Evolutionary conservation across 106 monocot genomes (phyloP), one percentile per base, ranked within the genome.

Genomic region (Dendrobium huoshanense): DNA sequence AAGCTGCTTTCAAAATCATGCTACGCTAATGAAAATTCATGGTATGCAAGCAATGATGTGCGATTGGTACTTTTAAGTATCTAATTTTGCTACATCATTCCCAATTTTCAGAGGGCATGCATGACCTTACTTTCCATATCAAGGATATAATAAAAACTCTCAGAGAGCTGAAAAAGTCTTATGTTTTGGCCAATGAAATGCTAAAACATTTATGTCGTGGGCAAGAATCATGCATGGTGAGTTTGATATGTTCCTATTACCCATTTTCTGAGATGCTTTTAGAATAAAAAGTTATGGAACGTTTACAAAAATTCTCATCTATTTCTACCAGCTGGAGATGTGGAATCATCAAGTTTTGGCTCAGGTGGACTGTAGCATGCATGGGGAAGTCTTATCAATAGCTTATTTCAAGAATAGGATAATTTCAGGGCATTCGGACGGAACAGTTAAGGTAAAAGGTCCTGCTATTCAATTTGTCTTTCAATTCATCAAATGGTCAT

Each of bases 141-240:
- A 90, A 90, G 81, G 85, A 90, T 68, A 81, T 90, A 67, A 49
- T 87, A 75, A 90, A 73, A 77, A 80, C 79, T 40, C 67, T 90
- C 68, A 87, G 90, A 82, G 90, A 90, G 58, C 85, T 90, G 70
- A 90, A 84, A 79, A 90, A 90, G 73, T 85, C 81, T 20, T 87
- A 85, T 31, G 59, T 37, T 67, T 78, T 90, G 67, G 87, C 90
- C 41, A 83, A 83, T 70, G 90, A 90, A 48, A 83, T 90, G 85
- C 77, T 90, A 17, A 90, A 85, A 77, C 81, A 85, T 81, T 72
- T 90, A 8, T 87, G 85, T 29, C 87, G 87, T 77, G 87, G 90
- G 15, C 70, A 87, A 72, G 90, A 90, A 7, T 85, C 90, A n/a
- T 87, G 87, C 51, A 56, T 81, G 73, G 90, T 90, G 81, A 90